A percentile compares a stretch with the other conserved stretches of the same genome.
Evolutionary conservation across 257 asterid genomes (phyloP).

Genomic region (Mentha longifolia): DNA sequence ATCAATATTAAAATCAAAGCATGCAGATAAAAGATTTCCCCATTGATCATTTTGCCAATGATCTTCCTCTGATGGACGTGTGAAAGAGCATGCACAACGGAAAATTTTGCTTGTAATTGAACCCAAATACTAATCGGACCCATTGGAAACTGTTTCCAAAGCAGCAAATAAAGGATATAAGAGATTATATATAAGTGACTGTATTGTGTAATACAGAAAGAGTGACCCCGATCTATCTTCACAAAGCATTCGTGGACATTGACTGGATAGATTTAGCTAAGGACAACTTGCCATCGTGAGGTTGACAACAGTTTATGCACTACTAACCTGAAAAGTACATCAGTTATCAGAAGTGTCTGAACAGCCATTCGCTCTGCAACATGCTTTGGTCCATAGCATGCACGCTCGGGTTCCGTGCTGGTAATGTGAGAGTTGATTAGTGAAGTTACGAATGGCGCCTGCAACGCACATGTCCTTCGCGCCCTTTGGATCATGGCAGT

Average conservation of each 20-base stretch:
- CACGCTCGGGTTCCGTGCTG: slow-evolving; percentile 74
- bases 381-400: slow-evolving; percentile 97
- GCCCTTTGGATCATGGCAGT: slow-evolving; percentile 81
- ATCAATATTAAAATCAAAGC: background rate
- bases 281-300: background rate
- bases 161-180: background rate
- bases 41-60: background rate
- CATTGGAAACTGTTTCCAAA: background rate
- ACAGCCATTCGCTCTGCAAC: slow-evolving; percentile 95
- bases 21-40: background rate
- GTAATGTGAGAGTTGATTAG: slow-evolving; percentile 86
- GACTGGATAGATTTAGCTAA: slow-evolving; percentile 5
- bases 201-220: too few relatives aligned
- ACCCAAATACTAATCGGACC: background rate
- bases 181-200: background rate
- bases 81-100: background rate
- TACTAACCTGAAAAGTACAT: slow-evolving; percentile 86
- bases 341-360: slow-evolving; percentile 93
- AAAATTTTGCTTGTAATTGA: background rate
- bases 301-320: slow-evolving; percentile 13
- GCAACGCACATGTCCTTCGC: slow-evolving; percentile 88
- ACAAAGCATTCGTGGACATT: background rate
- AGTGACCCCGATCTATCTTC: background rate
- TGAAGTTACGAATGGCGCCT: slow-evolving; percentile 88
- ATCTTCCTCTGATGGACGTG: background rate